A percentile compares a stretch with the other conserved stretches of the same genome.
Conservation (phyloP, 2,329 filamentous ascomycete species). For the Tolypocladium cylindrosporum region DNA sequence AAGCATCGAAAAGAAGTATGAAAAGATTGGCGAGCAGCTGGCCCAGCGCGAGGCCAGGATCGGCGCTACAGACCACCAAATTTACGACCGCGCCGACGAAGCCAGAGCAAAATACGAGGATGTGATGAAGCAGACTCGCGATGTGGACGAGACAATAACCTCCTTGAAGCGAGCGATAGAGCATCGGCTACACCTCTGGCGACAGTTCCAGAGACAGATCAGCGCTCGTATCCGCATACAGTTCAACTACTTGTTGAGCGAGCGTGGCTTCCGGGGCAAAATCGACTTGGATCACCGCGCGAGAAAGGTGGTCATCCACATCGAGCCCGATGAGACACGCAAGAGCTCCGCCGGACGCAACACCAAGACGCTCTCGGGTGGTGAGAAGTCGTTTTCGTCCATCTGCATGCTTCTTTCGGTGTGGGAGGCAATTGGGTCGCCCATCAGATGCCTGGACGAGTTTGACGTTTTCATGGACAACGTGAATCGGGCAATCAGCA, state of each 20-base stretch:
- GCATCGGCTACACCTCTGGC: conserved; percentile 66
- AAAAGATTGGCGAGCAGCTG: conserved; percentile 49
- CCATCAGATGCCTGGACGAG: conserved; percentile 89
- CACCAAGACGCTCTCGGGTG: conserved; percentile 87
- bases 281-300: conserved; percentile 67
- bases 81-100: conserved; percentile 38
- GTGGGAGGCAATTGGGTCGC: conserved; percentile 97
- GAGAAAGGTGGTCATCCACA: conserved; percentile 68
- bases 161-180: conserved; percentile 49
- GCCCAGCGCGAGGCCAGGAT: conserved; percentile 43
- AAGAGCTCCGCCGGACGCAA: conserved; percentile 62
- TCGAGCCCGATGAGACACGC: conserved; percentile 61
- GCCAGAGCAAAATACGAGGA: conserved; percentile 31
- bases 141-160: conserved; percentile 29
- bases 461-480: conserved; percentile 99
- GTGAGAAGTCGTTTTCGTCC: conserved; percentile 95
- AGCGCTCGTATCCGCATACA: conserved; percentile 76
- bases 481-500: conserved; percentile 87
- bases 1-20: conserved; percentile 44
- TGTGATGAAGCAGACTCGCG: conserved; percentile 30
- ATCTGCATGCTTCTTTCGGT: conserved; percentile 87
- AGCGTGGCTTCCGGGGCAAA: conserved; percentile 78
- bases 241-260: conserved; percentile 80
- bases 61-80: conserved; percentile 56
- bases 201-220: conserved; percentile 72